These are phyloP conservation scores for Thymus quinquecostatus DNA, from an alignment of 257 asterid genomes.

Conservation along the genomic window DNA sequence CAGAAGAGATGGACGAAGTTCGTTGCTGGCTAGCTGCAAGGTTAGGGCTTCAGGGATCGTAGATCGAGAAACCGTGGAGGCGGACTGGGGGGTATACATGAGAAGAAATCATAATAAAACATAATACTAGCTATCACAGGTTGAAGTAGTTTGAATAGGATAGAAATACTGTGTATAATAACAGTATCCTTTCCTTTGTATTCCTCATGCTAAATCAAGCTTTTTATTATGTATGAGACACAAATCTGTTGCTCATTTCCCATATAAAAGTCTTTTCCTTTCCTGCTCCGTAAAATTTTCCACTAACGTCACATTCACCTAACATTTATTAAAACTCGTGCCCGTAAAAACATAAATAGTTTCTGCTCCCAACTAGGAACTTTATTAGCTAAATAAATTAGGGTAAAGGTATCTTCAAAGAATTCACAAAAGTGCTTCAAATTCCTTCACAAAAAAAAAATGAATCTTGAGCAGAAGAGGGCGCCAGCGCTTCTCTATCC, in stretches of 20 bases:
- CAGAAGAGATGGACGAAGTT: constrained; percentile 69
- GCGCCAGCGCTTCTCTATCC: not conserved
- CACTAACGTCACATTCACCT: too few relatives aligned
- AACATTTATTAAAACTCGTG: too few relatives aligned
- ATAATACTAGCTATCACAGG: constrained; percentile 17
- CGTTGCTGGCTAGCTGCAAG: constrained; percentile 59
- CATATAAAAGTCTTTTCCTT: too few relatives aligned
- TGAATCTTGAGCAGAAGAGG: not conserved
- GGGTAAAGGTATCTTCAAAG: not conserved
- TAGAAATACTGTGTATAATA: constrained; percentile 21
- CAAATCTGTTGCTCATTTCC: not conserved
- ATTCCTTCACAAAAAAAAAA: not conserved
- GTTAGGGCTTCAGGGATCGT: constrained; percentile 61
- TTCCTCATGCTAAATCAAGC: constrained; percentile 7
- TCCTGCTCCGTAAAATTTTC: too few relatives aligned
- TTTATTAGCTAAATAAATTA: constrained; percentile 20
- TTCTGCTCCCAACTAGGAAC: constrained; percentile 18
- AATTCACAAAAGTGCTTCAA: constrained; percentile 11
- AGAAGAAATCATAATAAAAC: constrained; percentile 24
- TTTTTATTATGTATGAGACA: not conserved
- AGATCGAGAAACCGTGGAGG: constrained; percentile 14
- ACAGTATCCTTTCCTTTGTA: constrained; percentile 28
- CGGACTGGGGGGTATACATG: constrained; percentile 33
- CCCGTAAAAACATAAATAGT: too few relatives aligned
- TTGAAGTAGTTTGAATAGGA: constrained; percentile 27